Evolutionary conservation across 73 alveolate species (phyloP).

Genomic region (Paramecium tetraurelia): DNA sequence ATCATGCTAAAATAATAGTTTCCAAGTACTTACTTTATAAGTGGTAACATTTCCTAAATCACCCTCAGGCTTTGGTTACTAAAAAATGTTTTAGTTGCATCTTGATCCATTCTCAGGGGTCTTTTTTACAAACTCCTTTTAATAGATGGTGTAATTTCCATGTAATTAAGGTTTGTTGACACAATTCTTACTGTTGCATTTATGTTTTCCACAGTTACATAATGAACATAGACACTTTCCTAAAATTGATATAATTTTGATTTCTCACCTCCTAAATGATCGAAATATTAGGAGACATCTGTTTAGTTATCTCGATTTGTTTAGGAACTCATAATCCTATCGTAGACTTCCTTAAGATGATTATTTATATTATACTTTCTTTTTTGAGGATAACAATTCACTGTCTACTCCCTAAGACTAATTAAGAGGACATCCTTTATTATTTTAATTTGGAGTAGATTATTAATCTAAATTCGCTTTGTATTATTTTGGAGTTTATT

Average conservation of each 20-base stretch:
- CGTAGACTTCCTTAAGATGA: background rate
- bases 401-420: background rate
- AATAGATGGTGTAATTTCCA: background rate
- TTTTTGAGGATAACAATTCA: background rate
- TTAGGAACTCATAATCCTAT: background rate
- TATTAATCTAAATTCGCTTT: background rate
- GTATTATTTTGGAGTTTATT: background rate
- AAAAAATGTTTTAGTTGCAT: background rate
- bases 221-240: constrained; percentile 36
- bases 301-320: background rate
- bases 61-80: background rate
- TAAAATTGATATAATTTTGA: background rate
- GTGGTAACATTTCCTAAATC: constrained; percentile 10
- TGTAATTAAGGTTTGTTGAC: background rate
- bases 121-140: constrained; percentile 28
- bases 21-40: background rate
- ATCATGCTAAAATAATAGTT: constrained; percentile 8
- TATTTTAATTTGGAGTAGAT: background rate
- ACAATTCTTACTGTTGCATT: constrained; percentile 28
- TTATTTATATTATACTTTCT: background rate
- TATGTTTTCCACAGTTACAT: constrained; percentile 54
- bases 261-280: constrained; percentile 26
- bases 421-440: background rate
- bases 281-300: background rate
- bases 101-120: background rate